Conservation (phyloP, 2,329 filamentous ascomycete genomes). For the Geosmithia flava region DNA sequence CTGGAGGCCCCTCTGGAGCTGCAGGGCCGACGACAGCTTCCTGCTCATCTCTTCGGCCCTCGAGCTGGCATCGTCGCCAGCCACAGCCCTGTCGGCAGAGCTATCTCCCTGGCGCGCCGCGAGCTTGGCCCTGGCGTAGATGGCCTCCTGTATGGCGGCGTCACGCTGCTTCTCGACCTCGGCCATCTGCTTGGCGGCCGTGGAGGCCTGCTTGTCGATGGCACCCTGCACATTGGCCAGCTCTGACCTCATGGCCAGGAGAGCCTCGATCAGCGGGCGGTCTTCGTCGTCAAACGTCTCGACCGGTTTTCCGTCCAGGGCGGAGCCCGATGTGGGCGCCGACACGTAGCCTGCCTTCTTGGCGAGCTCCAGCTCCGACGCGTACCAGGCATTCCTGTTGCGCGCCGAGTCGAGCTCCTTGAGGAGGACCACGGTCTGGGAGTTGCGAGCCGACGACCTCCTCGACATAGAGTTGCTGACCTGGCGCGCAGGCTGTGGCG, state of each 20-base stretch:
- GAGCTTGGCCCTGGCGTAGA: conserved; percentile 87
- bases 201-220: conserved; percentile 75
- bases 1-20: conserved; percentile 69
- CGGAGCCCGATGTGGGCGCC: conserved; percentile 55
- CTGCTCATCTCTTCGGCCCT: conserved; percentile 59
- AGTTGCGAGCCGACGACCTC: conserved; percentile 46
- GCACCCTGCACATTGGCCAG: conserved; percentile 80
- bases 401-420: conserved; percentile 80
- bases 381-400: conserved; percentile 92
- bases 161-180: conserved; percentile 93
- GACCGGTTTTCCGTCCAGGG: conserved; percentile 61
- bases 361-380: conserved; percentile 84
- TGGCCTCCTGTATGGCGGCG: conserved; percentile 84
- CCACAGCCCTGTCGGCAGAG: conserved; percentile 31
- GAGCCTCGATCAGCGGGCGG: conserved; percentile 79
- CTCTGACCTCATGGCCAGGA: conserved; percentile 83
- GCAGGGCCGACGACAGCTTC: conserved; percentile 72
- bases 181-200: conserved; percentile 80
- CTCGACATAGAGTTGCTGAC: conserved; percentile 45
- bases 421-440: conserved; percentile 60
- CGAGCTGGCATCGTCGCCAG: conserved; percentile 43
- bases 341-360: conserved; percentile 79
- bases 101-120: conserved; percentile 55
- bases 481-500: conserved; percentile 45
- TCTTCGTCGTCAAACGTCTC: conserved; percentile 88